These are phyloP conservation scores for Hemileia vastatrix DNA, from an alignment of 1,284 basidiomycete species.

Conservation along the genomic window DNA sequence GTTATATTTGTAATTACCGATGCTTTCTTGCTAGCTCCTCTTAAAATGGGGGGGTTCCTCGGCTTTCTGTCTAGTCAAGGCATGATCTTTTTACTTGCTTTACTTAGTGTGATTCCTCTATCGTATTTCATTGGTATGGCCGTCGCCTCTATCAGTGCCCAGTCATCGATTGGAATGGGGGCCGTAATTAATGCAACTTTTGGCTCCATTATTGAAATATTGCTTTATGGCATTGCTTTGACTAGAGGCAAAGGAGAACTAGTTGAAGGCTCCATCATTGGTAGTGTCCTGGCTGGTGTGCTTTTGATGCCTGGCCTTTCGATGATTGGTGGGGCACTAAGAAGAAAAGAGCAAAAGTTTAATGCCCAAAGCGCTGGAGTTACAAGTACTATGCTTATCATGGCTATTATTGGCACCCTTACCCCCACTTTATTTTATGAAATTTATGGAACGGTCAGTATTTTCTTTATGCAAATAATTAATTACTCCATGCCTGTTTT, in stretches of 20 bases:
- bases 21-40: constrained; percentile 68
- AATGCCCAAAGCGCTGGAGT: constrained; percentile 97
- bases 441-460: constrained; percentile 86
- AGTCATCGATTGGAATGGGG: constrained; percentile 97
- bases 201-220: constrained; percentile 93
- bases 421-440: constrained; percentile 97
- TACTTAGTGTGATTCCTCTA: constrained; percentile 88
- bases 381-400: constrained; percentile 98
- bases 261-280: constrained; percentile 94
- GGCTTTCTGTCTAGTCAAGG: constrained; percentile 62
- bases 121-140: constrained; percentile 99
- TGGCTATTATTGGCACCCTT: constrained; percentile 96
- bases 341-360: constrained; percentile 91
- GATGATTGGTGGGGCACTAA: constrained; percentile 89
- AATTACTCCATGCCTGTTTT: not conserved
- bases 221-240: constrained; percentile 83
- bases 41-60: constrained; percentile 54
- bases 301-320: constrained; percentile 92
- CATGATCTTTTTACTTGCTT: constrained; percentile 72
- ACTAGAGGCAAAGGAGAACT: constrained; percentile 80
- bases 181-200: constrained; percentile 99
- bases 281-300: constrained; percentile 85
- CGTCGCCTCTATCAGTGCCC: constrained; percentile 93
- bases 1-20: constrained; percentile 95
- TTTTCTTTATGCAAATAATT: not conserved